Percentiles rank a stretch among this genome's conserved stretches.
Evolutionary conservation across 257 asterid genomes (phyloP).

Genomic region (Solanum bukasovii): DNA sequence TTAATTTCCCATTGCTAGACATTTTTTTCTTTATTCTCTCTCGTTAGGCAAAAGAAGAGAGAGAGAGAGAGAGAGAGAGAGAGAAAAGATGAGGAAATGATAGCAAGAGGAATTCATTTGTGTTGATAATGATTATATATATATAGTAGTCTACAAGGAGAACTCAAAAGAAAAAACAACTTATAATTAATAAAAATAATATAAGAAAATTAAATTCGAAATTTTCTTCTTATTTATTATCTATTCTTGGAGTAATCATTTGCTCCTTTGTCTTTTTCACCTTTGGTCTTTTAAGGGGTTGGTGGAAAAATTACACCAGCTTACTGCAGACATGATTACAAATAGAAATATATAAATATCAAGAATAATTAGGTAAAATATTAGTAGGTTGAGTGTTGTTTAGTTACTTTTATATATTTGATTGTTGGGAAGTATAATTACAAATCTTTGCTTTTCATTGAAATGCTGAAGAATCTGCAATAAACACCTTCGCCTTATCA

Average conservation of each 20-base stretch:
- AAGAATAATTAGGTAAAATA: not conserved
- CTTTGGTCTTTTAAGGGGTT: not conserved
- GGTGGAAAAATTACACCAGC: too few relatives aligned
- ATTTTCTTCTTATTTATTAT: not conserved
- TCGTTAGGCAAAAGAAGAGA: not conserved
- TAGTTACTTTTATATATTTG: not conserved
- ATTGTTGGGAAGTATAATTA: too few relatives aligned
- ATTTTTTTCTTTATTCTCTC: slow-evolving; percentile 6
- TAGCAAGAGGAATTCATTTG: not conserved
- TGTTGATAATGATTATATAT: not conserved
- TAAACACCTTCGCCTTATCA: too few relatives aligned
- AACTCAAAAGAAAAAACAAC: not conserved
- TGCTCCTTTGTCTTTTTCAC: not conserved
- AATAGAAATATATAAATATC: too few relatives aligned
- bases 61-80: not conserved
- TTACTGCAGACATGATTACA: too few relatives aligned
- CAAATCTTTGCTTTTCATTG: too few relatives aligned
- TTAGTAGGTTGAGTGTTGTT: not conserved
- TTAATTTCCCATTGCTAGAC: slow-evolving; percentile 2
- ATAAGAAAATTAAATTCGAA: not conserved
- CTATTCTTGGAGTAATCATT: not conserved
- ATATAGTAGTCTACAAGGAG: not conserved
- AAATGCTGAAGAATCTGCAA: too few relatives aligned
- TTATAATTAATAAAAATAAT: not conserved
- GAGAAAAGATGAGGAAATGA: not conserved